phyloP scores from a whole-genome alignment of 169 alveolate genomes.

The Plasmodium yoelii region DNA sequence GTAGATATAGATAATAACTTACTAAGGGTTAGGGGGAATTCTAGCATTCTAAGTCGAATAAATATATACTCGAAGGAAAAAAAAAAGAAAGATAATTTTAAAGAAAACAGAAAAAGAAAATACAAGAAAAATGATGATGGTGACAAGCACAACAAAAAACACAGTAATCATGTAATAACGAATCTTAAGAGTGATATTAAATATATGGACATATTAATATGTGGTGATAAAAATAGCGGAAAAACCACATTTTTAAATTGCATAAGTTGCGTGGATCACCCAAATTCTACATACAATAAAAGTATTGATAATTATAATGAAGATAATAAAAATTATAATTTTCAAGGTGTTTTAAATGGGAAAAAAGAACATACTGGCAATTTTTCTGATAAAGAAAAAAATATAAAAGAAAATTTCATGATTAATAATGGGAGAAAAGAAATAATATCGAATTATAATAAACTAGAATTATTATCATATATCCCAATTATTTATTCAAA shows the following conservation, averaged over 20 bases:
- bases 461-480: constrained; percentile 48
- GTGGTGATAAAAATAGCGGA: constrained; percentile 73
- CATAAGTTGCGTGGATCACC: constrained; percentile 46
- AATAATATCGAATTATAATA: constrained; percentile 55
- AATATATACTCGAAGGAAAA: constrained; percentile 22
- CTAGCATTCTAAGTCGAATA: constrained; percentile 16
- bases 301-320: neutral
- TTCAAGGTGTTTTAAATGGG: neutral
- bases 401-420: constrained; percentile 9
- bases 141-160: neutral
- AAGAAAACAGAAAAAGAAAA: neutral
- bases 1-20: constrained; percentile 58
- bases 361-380: neutral
- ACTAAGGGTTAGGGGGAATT: constrained; percentile 11
- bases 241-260: constrained; percentile 64
- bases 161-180: constrained; percentile 1
- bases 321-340: too few relatives aligned
- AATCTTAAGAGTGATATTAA: constrained; percentile 38
- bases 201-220: constrained; percentile 62
- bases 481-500: constrained; percentile 63
- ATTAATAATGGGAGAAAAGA: neutral
- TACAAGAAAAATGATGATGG: neutral
- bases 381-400: neutral
- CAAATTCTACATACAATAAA: neutral
- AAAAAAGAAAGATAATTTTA: neutral